Percentiles rank a stretch among this genome's conserved stretches.
Conservation (phyloP, 108 stramenopile genomes). For the Stephanodiscus minutulus region DNA sequence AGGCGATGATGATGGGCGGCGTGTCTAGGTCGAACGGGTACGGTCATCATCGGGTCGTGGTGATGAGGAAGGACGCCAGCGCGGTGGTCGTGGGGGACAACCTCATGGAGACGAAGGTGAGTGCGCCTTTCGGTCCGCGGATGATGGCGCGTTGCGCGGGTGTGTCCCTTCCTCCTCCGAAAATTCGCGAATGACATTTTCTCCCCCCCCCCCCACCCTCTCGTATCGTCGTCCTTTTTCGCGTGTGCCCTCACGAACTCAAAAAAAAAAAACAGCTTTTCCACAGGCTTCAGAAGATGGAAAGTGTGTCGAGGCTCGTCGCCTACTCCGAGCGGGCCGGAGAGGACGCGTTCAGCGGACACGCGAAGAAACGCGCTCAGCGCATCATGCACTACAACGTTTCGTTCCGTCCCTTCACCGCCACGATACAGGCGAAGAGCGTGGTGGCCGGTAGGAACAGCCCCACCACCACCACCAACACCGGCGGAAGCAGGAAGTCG, state of each 20-base stretch:
- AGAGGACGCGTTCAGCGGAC: slow-evolving; percentile 57
- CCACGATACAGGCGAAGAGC: slow-evolving; percentile 65
- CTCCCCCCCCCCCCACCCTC: background rate
- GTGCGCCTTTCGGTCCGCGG: too few relatives aligned
- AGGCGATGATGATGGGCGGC: slow-evolving; percentile 13
- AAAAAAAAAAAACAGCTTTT: slow-evolving; percentile 34
- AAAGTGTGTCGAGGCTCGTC: slow-evolving; percentile 70
- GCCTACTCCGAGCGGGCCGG: slow-evolving; percentile 71
- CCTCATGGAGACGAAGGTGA: slow-evolving; percentile 35
- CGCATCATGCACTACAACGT: slow-evolving; percentile 91
- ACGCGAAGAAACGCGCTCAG: slow-evolving; percentile 74
- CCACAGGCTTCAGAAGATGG: slow-evolving; percentile 69
- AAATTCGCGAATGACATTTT: background rate
- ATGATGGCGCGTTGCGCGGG: too few relatives aligned
- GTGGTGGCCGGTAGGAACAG: background rate
- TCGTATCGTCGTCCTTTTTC: background rate
- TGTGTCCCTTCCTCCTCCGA: too few relatives aligned
- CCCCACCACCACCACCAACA: too few relatives aligned
- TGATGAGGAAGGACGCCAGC: slow-evolving; percentile 11
- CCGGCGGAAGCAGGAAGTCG: background rate
- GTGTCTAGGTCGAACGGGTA: slow-evolving; percentile 8
- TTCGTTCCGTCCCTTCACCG: slow-evolving; percentile 83
- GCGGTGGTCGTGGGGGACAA: slow-evolving; percentile 20
- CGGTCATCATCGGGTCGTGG: slow-evolving; percentile 6
- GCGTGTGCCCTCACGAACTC: too few relatives aligned